Evolutionary conservation across 2,329 filamentous ascomycete species (phyloP).

Genomic region (Mycocentrospora acerina): DNA sequence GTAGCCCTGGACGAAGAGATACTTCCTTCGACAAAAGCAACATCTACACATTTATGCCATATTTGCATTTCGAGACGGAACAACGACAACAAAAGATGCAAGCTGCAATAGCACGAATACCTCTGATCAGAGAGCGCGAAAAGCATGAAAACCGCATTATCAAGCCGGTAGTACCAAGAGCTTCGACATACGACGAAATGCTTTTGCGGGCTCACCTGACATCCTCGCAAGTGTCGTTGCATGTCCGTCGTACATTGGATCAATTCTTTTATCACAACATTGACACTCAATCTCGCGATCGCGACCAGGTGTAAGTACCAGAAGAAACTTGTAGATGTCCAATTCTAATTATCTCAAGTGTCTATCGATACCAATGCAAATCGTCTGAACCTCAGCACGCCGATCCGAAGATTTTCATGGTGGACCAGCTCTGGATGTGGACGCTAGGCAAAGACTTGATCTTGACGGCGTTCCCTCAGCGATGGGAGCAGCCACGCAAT

Average conservation of each 20-base stretch:
- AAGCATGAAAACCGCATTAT: constrained; percentile 14
- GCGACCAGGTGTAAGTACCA: constrained; percentile 56
- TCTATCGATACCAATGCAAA: constrained; percentile 59
- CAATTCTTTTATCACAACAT: constrained; percentile 68
- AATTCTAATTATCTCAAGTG: constrained; percentile 18
- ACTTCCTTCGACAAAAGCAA: constrained; percentile 36
- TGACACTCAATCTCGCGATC: constrained; percentile 60
- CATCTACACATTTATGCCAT: constrained; percentile 61
- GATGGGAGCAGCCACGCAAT: constrained; percentile 62
- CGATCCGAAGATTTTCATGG: constrained; percentile 66
- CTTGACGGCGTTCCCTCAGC: constrained; percentile 60
- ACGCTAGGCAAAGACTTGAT: constrained; percentile 60
- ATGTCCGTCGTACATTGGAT: constrained; percentile 64
- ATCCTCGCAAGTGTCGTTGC: constrained; percentile 51
- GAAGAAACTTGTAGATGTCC: too few species aligned
- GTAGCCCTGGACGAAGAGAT: constrained; percentile 39
- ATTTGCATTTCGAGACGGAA: constrained; percentile 65
- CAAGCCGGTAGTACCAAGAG: constrained; percentile 22
- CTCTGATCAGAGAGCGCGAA: constrained; percentile 22
- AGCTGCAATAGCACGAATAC: constrained; percentile 50
- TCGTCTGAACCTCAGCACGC: constrained; percentile 31
- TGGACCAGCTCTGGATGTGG: constrained; percentile 70
- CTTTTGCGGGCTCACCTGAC: constrained; percentile 53
- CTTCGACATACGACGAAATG: constrained; percentile 47
- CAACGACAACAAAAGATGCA: constrained; percentile 58